These are phyloP conservation scores for Prunus armeniaca DNA, from an alignment of 306 rosid genomes.

Conservation along the genomic window DNA sequence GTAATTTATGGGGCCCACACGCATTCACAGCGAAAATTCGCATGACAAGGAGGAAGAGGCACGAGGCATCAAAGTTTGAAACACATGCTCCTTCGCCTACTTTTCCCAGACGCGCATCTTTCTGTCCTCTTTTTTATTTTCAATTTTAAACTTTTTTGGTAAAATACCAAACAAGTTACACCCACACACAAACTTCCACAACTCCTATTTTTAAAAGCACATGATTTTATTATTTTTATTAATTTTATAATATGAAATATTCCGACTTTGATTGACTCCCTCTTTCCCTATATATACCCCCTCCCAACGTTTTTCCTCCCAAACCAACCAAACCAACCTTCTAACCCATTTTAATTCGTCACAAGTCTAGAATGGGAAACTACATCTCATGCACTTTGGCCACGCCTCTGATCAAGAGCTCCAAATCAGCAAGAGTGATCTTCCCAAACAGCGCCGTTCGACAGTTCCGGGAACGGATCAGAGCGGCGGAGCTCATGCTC, in stretches of 20 bases:
- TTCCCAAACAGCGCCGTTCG: constrained; percentile 76
- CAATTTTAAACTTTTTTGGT: not conserved
- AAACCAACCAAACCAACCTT: not conserved
- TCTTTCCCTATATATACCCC: constrained; percentile 9
- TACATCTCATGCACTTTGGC: constrained; percentile 67
- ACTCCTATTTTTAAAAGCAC: not conserved
- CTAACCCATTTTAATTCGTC: not conserved
- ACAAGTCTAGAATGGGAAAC: constrained; percentile 58
- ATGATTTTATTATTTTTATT: not conserved
- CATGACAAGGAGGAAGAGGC: not conserved
- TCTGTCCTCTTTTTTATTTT: not conserved
- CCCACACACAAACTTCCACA: constrained; percentile 1
- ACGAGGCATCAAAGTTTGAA: not conserved
- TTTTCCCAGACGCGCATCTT: constrained; percentile 29
- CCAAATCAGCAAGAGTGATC: constrained; percentile 58
- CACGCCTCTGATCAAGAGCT: constrained; percentile 58
- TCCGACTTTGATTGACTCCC: constrained; percentile 15
- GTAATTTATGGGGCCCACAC: constrained; percentile 30
- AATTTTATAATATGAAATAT: not conserved
- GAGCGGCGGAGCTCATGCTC: constrained; percentile 90
- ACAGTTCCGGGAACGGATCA: constrained; percentile 49
- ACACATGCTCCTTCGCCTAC: constrained; percentile 1
- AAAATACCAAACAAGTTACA: not conserved
- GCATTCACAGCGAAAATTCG: constrained; percentile 29
- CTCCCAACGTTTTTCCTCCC: not conserved